These are phyloP conservation scores for Puccinia horiana DNA, from an alignment of 1,284 basidiomycete genomes.

Conservation along the genomic window DNA sequence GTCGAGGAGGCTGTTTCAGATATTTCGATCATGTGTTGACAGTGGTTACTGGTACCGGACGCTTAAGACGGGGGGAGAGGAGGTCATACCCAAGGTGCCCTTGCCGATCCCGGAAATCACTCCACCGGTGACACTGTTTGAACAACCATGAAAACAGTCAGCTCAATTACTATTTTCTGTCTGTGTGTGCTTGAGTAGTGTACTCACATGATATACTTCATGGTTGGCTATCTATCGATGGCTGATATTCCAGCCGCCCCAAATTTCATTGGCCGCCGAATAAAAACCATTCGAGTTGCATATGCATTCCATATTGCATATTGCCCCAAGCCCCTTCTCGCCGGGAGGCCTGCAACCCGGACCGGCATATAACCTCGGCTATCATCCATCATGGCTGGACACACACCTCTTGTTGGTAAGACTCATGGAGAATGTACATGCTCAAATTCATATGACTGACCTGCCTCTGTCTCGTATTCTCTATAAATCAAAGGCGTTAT, in stretches of 20 bases:
- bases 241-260: too few species aligned
- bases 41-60: neutral
- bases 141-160: slow-evolving; percentile 28
- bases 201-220: slow-evolving; percentile 45
- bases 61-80: neutral
- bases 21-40: neutral
- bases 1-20: slow-evolving; percentile 77
- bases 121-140: slow-evolving; percentile 57
- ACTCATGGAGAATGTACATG: neutral
- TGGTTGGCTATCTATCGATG: neutral
- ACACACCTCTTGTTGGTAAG: slow-evolving; percentile 14
- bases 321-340: too few species aligned
- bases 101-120: slow-evolving; percentile 62
- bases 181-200: neutral
- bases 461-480: neutral
- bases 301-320: neutral
- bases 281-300: neutral
- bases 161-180: neutral
- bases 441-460: neutral
- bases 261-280: neutral
- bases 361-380: neutral
- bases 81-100: slow-evolving; percentile 59
- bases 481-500: slow-evolving; percentile 52
- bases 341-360: too few species aligned
- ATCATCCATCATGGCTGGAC: slow-evolving; percentile 3